Evolutionary conservation across 164 flowering plant genomes (phyloP), one percentile per base, ranked within the genome.

Genomic region (Umbilicus rupestris): DNA sequence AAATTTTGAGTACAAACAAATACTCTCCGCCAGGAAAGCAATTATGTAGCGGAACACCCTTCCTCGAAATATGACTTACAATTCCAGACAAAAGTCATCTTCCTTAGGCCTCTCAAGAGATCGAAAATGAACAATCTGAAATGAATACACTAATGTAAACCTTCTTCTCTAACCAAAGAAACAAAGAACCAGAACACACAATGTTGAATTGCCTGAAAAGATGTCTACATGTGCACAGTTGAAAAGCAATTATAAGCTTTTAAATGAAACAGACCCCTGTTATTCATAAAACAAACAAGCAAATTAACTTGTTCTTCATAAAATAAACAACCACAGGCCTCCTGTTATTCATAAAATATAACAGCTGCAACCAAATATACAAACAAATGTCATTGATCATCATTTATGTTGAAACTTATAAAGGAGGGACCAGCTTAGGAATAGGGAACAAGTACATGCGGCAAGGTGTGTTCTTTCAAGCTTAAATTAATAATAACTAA

Each of bases 131-230:
- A 62, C 64, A 66, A 19, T 41, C 69, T 49, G 46, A 19, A 14
- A 46, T 62, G 14, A 26, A 11, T 68, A 55, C 7, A 8, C 31
- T 55, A 14, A 55, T 2, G 60, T 55, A 9, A 55, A 55, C 33
- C 60, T 12, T 55, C 57, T 55, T 55, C 60, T 55, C 60, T 26
- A 26, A 12, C 59, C 57, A 50, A 22, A 50, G 11, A 47, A 47
- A 19, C 47, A 19, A n/a, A 86, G 92, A n/a, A n/a, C 52, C 19
- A 19, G 22, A 20, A 50, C 37, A 35, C n/a, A 35, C 7, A 3
- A 22, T 50, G 57, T 24, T 20, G 7, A 5, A 9, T 50, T n/a
- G 28, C 57, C 29, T 0, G n/a, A 50, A 20, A 4, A 14, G 4
- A 4, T 45, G 15, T 4, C 16, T 45, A 50, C 9, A 17, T n/a